These are phyloP conservation scores for Leccinum truebloodii DNA, from an alignment of 768 basidiomycete species.

Conservation along the genomic window DNA sequence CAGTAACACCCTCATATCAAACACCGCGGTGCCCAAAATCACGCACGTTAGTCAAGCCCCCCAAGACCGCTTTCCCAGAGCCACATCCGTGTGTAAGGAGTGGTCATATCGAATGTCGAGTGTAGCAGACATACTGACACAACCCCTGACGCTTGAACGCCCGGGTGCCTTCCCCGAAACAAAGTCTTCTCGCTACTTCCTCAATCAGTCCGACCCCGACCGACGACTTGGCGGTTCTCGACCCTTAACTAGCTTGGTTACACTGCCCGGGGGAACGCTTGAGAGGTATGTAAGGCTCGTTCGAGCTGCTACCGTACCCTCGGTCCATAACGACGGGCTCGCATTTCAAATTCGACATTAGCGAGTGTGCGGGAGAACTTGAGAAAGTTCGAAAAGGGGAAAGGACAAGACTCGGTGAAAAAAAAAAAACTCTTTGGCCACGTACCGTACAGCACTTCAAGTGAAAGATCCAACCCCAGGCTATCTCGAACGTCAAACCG, in stretches of 20 bases:
- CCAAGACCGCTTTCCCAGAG: constrained; percentile 9
- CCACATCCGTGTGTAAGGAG: not conserved
- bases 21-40: not conserved
- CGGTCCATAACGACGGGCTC: constrained; percentile 2
- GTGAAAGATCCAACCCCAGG: not conserved
- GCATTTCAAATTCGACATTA: constrained; percentile 2
- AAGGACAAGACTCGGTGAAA: not conserved
- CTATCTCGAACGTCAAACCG: not conserved
- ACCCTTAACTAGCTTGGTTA: constrained; percentile 3
- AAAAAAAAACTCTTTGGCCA: not conserved
- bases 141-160: constrained; percentile 12
- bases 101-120: no score
- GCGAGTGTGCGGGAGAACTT: not conserved
- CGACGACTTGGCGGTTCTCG: not conserved
- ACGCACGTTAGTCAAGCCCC: constrained; percentile 1
- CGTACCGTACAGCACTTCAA: not conserved
- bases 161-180: constrained; percentile 15
- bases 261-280: not conserved
- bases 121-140: constrained; percentile 11
- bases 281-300: no score
- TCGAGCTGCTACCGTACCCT: not conserved
- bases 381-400: not conserved
- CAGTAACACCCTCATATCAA: not conserved
- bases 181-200: constrained; percentile 18
- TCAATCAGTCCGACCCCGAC: constrained; percentile 27